A percentile compares a stretch with the other conserved stretches of the same genome.
Conservation (phyloP, 345 rosid species). For the Arabidopsis thaliana region DNA sequence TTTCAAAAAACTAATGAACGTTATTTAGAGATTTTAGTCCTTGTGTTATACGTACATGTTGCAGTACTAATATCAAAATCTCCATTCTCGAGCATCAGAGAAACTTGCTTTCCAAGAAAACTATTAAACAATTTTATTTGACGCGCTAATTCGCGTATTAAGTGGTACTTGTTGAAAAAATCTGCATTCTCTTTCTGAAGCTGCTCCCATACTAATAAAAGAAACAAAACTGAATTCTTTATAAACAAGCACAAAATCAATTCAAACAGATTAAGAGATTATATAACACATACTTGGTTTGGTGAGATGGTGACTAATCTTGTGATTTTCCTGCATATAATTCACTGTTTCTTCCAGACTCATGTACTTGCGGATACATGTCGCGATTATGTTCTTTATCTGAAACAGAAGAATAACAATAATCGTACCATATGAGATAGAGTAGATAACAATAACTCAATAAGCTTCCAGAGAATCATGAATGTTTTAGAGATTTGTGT, state of each 20-base stretch:
- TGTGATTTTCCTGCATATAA: background rate
- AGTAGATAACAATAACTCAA: background rate
- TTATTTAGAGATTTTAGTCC: background rate
- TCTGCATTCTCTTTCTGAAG: slow-evolving; percentile 14
- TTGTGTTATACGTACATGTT: slow-evolving; percentile 23
- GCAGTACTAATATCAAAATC: background rate
- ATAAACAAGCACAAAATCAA: background rate
- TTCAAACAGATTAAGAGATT: background rate
- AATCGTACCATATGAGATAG: background rate
- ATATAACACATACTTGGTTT: background rate
- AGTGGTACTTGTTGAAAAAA: background rate
- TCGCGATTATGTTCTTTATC: slow-evolving; percentile 8
- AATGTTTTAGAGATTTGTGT: background rate
- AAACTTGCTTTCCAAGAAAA: background rate
- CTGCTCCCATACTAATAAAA: slow-evolving; percentile 33
- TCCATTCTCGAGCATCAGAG: background rate
- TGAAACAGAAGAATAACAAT: slow-evolving; percentile 3
- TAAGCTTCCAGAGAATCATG: slow-evolving; percentile 4
- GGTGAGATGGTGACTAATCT: background rate
- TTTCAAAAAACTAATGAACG: background rate
- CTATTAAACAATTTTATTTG: background rate
- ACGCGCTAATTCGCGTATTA: background rate
- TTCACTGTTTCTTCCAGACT: slow-evolving; percentile 1
- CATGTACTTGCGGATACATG: slow-evolving; percentile 10
- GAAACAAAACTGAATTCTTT: background rate